A percentile compares a stretch with the other conserved stretches of the same genome.
Evolutionary conservation across 129 eudicot species (phyloP).

Genomic region (Flaveria bidentis): DNA sequence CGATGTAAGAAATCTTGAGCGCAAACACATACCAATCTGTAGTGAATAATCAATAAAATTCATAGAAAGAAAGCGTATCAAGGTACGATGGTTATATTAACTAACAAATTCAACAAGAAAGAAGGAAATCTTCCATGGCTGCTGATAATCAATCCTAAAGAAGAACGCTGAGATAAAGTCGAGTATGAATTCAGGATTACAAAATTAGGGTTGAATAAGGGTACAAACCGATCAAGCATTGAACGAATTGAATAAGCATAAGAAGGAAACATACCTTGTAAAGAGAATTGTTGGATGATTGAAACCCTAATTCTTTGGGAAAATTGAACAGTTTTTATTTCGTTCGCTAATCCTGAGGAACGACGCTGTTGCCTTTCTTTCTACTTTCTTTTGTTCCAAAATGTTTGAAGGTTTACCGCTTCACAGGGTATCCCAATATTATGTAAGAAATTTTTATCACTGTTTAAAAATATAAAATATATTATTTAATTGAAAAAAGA

Average conservation of each 20-base stretch:
- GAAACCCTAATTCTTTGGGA: conserved; percentile 31
- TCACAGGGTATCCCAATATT: too few relatives aligned
- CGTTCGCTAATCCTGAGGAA: background rate
- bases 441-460: too few relatives aligned
- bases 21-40: background rate
- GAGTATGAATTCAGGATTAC: background rate
- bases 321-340: conserved; percentile 8
- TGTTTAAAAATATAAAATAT: too few relatives aligned
- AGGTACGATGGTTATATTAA: background rate
- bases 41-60: background rate
- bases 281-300: conserved; percentile 12
- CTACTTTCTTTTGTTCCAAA: background rate
- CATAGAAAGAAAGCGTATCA: background rate
- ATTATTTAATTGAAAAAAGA: too few relatives aligned
- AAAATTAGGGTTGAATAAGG: conserved; percentile 23
- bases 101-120: too few relatives aligned
- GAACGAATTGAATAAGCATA: conserved; percentile 6
- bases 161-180: background rate
- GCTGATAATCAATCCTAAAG: background rate
- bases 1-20: too few relatives aligned
- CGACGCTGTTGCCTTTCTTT: background rate
- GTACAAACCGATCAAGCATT: background rate
- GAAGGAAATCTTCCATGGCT: too few relatives aligned
- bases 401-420: conserved; percentile 4
- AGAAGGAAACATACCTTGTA: conserved; percentile 19